Evolutionary conservation across 2,329 filamentous ascomycete genomes (phyloP).

Genomic region (Pseudogymnoascus pannorum): DNA sequence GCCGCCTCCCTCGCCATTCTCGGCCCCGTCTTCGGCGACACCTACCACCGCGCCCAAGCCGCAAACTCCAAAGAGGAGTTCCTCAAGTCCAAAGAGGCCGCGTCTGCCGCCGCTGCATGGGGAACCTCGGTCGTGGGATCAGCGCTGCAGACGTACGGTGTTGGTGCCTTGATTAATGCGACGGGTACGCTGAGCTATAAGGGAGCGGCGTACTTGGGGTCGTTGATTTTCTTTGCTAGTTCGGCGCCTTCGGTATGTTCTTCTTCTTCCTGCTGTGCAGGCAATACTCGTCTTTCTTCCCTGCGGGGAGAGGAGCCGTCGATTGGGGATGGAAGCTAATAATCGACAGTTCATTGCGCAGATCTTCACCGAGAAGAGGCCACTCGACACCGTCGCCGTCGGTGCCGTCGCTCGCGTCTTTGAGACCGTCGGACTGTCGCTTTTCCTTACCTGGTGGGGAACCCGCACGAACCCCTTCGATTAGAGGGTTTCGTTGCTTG

Average conservation of each 20-base stretch:
- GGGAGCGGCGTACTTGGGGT: slow-evolving; percentile 88
- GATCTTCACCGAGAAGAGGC: slow-evolving; percentile 83
- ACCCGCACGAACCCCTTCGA: slow-evolving; percentile 86
- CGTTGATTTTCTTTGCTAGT: slow-evolving; percentile 84
- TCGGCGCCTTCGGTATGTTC: slow-evolving; percentile 73
- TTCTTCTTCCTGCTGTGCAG: no score
- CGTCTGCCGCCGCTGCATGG: slow-evolving; percentile 80
- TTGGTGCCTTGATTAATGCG: slow-evolving; percentile 86
- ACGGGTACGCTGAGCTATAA: slow-evolving; percentile 95
- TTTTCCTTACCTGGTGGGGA: slow-evolving; percentile 97
- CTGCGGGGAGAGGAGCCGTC: neutral
- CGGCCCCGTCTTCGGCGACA: slow-evolving; percentile 83
- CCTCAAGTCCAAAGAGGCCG: slow-evolving; percentile 84
- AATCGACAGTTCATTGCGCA: slow-evolving; percentile 68
- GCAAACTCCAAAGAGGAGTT: slow-evolving; percentile 97
- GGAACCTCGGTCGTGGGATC: slow-evolving; percentile 85
- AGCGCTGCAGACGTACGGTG: slow-evolving; percentile 80
- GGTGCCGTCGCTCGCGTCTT: slow-evolving; percentile 76
- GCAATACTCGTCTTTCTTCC: neutral
- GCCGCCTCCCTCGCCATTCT: slow-evolving; percentile 81
- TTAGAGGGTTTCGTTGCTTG: slow-evolving; percentile 18
- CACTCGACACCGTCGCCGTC: slow-evolving; percentile 82
- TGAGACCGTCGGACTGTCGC: slow-evolving; percentile 84
- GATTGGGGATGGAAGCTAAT: slow-evolving; percentile 7
- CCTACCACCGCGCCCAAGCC: slow-evolving; percentile 84